phyloP scores from a whole-genome alignment of 352 stramenopile genomes.

The Phytopythium litorale region DNA sequence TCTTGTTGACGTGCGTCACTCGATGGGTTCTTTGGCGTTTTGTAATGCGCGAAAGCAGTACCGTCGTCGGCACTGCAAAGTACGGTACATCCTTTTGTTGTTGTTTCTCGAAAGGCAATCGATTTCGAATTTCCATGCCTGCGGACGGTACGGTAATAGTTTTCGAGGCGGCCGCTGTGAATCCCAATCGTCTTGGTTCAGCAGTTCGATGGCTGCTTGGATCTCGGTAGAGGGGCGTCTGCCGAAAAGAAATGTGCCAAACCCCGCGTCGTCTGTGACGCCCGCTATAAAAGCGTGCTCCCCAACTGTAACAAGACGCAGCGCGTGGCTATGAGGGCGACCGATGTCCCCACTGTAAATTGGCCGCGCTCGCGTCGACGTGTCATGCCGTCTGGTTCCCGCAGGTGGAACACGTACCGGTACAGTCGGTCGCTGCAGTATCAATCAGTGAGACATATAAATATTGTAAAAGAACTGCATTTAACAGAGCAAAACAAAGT shows the following conservation, averaged over 20 bases:
- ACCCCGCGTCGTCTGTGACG: background rate
- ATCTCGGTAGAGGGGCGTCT: background rate
- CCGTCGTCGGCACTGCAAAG: background rate
- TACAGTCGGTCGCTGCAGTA: too few species aligned
- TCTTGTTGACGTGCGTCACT: constrained; percentile 3
- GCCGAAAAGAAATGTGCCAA: background rate
- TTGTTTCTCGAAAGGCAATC: background rate
- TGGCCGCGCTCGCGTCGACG: background rate
- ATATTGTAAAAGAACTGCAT: too few species aligned
- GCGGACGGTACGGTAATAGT: background rate
- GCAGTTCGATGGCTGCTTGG: constrained; percentile 1
- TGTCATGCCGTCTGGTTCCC: background rate
- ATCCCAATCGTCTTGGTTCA: background rate
- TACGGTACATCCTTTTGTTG: background rate
- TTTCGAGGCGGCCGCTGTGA: background rate
- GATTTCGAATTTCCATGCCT: background rate
- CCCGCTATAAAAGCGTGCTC: background rate
- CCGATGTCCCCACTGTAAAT: background rate
- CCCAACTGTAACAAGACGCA: background rate
- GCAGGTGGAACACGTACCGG: background rate
- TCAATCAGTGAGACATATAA: too few species aligned
- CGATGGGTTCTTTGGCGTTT: constrained; percentile 1
- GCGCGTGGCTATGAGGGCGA: constrained; percentile 1
- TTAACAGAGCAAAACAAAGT: too few species aligned
- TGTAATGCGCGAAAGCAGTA: background rate